These are phyloP conservation scores for Hericium erinaceus DNA, from an alignment of 768 basidiomycete species.

Conservation along the genomic window DNA sequence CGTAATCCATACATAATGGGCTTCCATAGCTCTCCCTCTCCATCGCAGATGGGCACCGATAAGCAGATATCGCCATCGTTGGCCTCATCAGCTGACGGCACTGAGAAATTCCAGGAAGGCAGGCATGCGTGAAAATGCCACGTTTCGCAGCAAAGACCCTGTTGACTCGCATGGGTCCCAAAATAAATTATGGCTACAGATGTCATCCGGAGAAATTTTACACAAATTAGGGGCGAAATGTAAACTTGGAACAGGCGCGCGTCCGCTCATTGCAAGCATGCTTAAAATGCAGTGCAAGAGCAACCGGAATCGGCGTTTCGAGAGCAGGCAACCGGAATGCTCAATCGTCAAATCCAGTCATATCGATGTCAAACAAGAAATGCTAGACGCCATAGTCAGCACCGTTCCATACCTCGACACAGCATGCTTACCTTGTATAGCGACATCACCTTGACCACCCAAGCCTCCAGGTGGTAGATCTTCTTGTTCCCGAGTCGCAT, in stretches of 20 bases:
- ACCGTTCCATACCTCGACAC: neutral
- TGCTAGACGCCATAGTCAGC: conserved; percentile 10
- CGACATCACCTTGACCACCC: conserved; percentile 95
- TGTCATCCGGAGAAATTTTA: neutral
- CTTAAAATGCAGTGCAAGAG: neutral
- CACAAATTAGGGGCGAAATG: neutral
- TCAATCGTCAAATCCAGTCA: conserved; percentile 42
- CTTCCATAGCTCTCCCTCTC: neutral
- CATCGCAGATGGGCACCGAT: neutral
- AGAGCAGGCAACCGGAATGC: neutral
- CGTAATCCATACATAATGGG: neutral
- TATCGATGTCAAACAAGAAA: conserved; percentile 52
- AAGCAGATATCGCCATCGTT: neutral
- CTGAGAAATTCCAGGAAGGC: neutral
- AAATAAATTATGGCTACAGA: neutral
- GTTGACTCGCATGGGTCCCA: neutral
- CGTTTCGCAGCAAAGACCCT: neutral
- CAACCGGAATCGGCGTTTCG: too few species aligned
- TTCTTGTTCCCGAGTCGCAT: conserved; percentile 91
- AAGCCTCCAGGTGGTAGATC: conserved; percentile 96
- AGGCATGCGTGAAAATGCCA: neutral
- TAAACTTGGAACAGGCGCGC: neutral
- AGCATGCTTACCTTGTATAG: conserved; percentile 56
- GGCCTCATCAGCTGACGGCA: neutral
- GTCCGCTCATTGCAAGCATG: neutral